Conservation (phyloP, 2,329 filamentous ascomycete genomes). For the Chaetomium sp. region DNA sequence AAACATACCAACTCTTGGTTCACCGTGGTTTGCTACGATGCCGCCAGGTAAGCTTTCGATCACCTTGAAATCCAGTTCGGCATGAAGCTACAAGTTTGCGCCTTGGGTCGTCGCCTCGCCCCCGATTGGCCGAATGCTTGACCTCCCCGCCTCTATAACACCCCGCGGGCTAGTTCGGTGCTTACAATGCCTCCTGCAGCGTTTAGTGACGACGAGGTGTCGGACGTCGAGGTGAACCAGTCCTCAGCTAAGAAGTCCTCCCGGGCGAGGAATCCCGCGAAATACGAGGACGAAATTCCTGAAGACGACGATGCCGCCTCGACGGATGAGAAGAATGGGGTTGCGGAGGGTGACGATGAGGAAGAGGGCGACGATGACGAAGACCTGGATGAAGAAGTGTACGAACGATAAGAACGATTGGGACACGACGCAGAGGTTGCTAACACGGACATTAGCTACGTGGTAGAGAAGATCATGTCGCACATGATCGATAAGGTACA, state of each 20-base stretch:
- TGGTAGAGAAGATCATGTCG: constrained; percentile 72
- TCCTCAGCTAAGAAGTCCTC: constrained; percentile 16
- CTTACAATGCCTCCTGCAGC: constrained; percentile 35
- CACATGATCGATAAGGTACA: constrained; percentile 63
- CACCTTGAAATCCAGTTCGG: constrained; percentile 4
- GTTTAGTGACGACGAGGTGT: constrained; percentile 48
- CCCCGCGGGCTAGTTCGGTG: neutral
- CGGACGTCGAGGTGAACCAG: constrained; percentile 34
- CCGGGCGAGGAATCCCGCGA: constrained; percentile 19
- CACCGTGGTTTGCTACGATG: neutral
- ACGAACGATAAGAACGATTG: constrained; percentile 5
- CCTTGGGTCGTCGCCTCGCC: constrained; percentile 26
- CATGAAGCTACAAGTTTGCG: neutral
- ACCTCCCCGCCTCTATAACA: neutral
- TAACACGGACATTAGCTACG: constrained; percentile 54
- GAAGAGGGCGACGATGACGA: constrained; percentile 38
- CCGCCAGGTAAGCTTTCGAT: neutral
- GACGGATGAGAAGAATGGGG: constrained; percentile 29
- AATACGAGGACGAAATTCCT: constrained; percentile 33
- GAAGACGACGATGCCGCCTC: constrained; percentile 35
- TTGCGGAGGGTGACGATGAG: constrained; percentile 30
- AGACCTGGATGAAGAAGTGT: constrained; percentile 37
- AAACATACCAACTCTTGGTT: neutral
- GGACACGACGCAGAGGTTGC: neutral
- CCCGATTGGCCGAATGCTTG: neutral